phyloP scores from a whole-genome alignment of 805 yeast species.

The Candida maesae region DNA sequence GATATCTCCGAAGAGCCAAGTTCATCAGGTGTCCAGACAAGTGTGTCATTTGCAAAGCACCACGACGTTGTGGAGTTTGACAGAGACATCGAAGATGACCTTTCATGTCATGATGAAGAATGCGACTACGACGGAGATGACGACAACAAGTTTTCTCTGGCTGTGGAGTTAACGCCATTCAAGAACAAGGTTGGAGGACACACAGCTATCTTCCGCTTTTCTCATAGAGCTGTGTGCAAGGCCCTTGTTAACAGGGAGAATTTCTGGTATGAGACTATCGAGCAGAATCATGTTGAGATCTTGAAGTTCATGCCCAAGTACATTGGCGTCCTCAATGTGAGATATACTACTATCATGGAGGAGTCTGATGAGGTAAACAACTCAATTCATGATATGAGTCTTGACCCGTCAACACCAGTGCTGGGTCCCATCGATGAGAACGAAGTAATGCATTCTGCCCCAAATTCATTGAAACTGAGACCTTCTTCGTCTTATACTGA shows the following conservation, averaged over 20 bases:
- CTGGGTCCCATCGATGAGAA: constrained; percentile 18
- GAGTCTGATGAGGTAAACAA: constrained; percentile 17
- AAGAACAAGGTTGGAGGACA: constrained; percentile 97
- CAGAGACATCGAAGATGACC: constrained; percentile 8
- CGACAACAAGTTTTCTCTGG: constrained; percentile 52
- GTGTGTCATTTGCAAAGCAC: constrained; percentile 15
- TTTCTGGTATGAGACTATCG: constrained; percentile 87
- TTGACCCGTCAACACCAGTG: constrained; percentile 16
- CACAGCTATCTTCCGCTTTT: constrained; percentile 91
- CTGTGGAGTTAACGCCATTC: constrained; percentile 89
- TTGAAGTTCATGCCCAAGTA: constrained; percentile 88
- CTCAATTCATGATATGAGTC: constrained; percentile 15
- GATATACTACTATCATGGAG: constrained; percentile 46
- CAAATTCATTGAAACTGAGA: constrained; percentile 12
- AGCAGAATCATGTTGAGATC: constrained; percentile 68
- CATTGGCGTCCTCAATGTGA: constrained; percentile 89
- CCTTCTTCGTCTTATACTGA: constrained; percentile 24
- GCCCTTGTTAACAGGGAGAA: constrained; percentile 89
- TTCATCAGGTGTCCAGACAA: neutral
- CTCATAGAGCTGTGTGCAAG: constrained; percentile 90
- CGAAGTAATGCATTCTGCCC: constrained; percentile 11
- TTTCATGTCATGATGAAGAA: neutral
- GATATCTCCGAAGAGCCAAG: neutral
- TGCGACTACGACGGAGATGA: constrained; percentile 18
- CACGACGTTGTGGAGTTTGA: constrained; percentile 13